phyloP scores from a whole-genome alignment of 1,139 yeast species.

The Protomyces pachydermus region DNA sequence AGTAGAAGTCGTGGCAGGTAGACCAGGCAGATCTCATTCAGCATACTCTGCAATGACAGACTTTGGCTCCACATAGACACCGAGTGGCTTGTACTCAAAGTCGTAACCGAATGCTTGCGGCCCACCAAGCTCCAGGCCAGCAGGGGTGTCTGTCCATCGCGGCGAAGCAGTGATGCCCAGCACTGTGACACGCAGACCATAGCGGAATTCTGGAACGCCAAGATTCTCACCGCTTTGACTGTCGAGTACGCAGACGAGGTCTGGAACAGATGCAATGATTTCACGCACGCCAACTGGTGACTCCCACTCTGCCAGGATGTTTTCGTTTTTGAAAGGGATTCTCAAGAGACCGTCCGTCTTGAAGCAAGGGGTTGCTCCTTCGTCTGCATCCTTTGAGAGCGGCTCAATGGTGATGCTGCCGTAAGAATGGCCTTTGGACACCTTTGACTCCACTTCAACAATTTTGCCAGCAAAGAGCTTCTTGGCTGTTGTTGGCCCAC shows the following conservation, averaged over 20 bases:
- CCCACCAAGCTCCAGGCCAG: conserved; percentile 45
- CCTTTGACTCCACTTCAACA: conserved; percentile 43
- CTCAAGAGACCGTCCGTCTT: conserved; percentile 33
- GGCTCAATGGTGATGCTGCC: conserved; percentile 47
- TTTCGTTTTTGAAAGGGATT: conserved; percentile 49
- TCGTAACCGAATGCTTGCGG: conserved; percentile 44
- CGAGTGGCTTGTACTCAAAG: conserved; percentile 42
- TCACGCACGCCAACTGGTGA: conserved; percentile 34
- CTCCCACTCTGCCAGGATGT: conserved; percentile 39
- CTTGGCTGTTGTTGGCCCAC: conserved; percentile 41
- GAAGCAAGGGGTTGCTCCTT: conserved; percentile 31
- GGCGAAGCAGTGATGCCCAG: conserved; percentile 44
- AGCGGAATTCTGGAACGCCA: conserved; percentile 49
- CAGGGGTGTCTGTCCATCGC: conserved; percentile 43
- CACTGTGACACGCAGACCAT: conserved; percentile 46
- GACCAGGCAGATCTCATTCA: neutral
- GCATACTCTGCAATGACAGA: conserved; percentile 45
- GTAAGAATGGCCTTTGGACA: conserved; percentile 47
- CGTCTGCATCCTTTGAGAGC: conserved; percentile 29
- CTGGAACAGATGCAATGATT: conserved; percentile 46
- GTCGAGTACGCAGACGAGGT: conserved; percentile 46
- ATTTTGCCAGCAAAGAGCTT: conserved; percentile 47
- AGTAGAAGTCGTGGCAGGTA: too few relatives aligned
- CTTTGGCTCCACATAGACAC: conserved; percentile 40
- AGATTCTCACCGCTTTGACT: conserved; percentile 47